phyloP scores from a whole-genome alignment of 129 eudicot genomes.

The Flaveria robusta region DNA sequence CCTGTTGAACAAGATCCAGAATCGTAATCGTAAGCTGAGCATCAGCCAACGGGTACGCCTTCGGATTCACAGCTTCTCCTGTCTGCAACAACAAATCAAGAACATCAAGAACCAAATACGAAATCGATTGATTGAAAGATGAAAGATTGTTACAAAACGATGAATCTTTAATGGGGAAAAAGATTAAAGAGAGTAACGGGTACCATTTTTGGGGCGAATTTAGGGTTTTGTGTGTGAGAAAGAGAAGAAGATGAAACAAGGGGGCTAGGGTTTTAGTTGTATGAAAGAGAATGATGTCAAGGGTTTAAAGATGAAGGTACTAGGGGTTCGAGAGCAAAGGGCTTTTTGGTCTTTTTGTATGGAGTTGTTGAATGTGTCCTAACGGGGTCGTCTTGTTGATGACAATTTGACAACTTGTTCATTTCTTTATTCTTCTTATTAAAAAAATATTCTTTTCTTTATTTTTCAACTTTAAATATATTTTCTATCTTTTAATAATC shows the following conservation, averaged over 20 bases:
- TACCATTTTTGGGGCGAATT: slow-evolving; percentile 42
- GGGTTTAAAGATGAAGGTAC: slow-evolving; percentile 40
- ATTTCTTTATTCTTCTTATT: background rate
- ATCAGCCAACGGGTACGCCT: slow-evolving; percentile 78
- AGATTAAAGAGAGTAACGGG: background rate
- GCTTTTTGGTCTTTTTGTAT: slow-evolving; percentile 22
- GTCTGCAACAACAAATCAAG: slow-evolving; percentile 41
- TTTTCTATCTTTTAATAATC: too few relatives aligned
- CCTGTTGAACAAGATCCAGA: slow-evolving; percentile 71
- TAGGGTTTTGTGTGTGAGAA: slow-evolving; percentile 16
- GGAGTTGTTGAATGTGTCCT: background rate
- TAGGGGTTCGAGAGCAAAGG: slow-evolving; percentile 21
- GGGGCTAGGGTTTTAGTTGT: slow-evolving; percentile 45
- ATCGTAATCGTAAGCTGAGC: slow-evolving; percentile 64
- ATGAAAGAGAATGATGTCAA: background rate
- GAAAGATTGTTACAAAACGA: background rate
- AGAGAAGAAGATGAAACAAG: slow-evolving; percentile 14
- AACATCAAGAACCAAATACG: slow-evolving; percentile 8
- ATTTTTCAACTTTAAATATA: too few relatives aligned
- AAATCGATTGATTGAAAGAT: background rate
- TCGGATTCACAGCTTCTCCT: slow-evolving; percentile 77
- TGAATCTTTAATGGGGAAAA: background rate
- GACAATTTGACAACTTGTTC: background rate
- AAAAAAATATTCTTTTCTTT: background rate
- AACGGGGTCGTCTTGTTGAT: slow-evolving; percentile 7